A percentile compares a stretch with the other conserved stretches of the same genome.
phyloP scores from a whole-genome alignment of 148 eudicot genomes.

The Amaranthus hypochondriacus region DNA sequence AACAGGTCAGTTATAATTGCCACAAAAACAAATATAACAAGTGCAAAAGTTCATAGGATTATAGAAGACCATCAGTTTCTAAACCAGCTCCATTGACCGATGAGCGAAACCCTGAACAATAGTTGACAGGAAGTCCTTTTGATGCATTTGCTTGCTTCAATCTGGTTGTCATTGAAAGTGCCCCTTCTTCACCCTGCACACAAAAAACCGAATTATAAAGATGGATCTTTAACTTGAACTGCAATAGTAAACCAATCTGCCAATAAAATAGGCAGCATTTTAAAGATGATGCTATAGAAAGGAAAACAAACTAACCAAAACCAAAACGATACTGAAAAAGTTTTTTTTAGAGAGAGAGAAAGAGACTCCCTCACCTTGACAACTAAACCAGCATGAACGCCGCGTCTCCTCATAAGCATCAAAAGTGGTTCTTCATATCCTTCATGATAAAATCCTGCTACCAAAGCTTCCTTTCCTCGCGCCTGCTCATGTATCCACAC shows the following conservation, averaged over 20 bases:
- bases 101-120: constrained; percentile 95
- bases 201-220: constrained; percentile 6
- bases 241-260: not conserved
- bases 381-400: constrained; percentile 85
- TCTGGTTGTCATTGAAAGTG: constrained; percentile 94
- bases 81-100: constrained; percentile 42
- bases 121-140: constrained; percentile 89
- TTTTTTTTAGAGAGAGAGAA: not conserved
- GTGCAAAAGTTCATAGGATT: not conserved
- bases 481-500: constrained; percentile 41
- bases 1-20: constrained; percentile 3
- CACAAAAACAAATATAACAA: not conserved
- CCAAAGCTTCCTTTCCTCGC: constrained; percentile 78
- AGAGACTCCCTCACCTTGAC: constrained; percentile 54
- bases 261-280: not conserved
- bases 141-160: constrained; percentile 57
- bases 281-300: not conserved
- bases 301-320: not conserved
- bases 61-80: constrained; percentile 60
- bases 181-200: constrained; percentile 95
- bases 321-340: not conserved
- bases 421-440: constrained; percentile 94
- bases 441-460: constrained; percentile 96
- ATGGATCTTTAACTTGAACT: not conserved
- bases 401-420: constrained; percentile 98